Evolutionary conservation across 768 basidiomycete species (phyloP), one percentile per base, ranked within the genome.

Genomic region (Termitomyces sp.): DNA sequence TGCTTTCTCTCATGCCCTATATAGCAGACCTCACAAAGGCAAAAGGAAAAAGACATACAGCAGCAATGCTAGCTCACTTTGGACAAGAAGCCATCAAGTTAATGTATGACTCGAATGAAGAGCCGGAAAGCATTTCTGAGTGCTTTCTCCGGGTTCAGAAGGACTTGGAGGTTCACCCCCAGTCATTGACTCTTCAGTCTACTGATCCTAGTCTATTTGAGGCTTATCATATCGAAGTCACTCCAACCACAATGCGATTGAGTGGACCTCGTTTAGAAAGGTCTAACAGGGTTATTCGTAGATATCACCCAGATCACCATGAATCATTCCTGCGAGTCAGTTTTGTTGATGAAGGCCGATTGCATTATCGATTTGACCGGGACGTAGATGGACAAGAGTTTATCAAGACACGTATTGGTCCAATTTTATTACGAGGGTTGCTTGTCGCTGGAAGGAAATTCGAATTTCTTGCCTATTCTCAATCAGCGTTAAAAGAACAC

Each of bases 401-500:
- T 60, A 74, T 86, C 54, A 65, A 69, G 28, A 54, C 65, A 3
- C 76, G 85, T 36, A 73, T 86, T 18, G 80, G 82, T 1, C 63
- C 70, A 13, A 64, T 76, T 40, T 64, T 83, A 30, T 66, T 79
- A 16, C 54, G 73, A 1, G 84, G 84, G 0, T 63, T 89, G n/a
- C 65, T 40, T 3, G 76, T 91, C 35, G 85, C 80, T 2, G 79
- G 80, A 1, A 73, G 82, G 36, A 63, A 65, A 9, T 90, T 88
- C 63, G 60, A 76, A 0, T 89, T 88, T 63, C 74, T 91, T 14
- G 88, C 84, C 0, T 90, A 89, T 68, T 88, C 87, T 0, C 85
- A 84, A 63, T 89, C 87, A 3, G 85, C 88, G 0, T 71, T 90
- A n/a, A 87, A 85, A 60, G 81, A 85, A 49, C 83, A 84, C 60